phyloP scores from a whole-genome alignment of 768 basidiomycete genomes.

The Termitomyces sp. region DNA sequence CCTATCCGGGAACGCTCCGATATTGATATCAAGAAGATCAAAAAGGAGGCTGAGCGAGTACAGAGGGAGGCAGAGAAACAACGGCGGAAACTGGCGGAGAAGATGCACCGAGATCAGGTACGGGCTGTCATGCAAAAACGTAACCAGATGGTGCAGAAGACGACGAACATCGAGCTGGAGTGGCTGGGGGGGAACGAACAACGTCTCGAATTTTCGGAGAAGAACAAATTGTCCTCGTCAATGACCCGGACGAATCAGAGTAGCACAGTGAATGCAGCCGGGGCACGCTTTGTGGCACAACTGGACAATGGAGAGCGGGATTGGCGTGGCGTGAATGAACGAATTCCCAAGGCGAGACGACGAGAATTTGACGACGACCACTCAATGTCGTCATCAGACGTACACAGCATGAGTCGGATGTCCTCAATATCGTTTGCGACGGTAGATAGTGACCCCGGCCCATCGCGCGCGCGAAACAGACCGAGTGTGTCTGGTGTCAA shows the following conservation, averaged over 20 bases:
- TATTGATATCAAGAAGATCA: constrained; percentile 66
- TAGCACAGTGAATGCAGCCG: constrained; percentile 51
- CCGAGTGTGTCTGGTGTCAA: constrained; percentile 61
- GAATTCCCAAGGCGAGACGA: constrained; percentile 70
- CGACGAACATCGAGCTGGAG: constrained; percentile 49
- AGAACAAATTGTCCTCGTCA: constrained; percentile 53
- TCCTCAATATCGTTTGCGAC: constrained; percentile 79
- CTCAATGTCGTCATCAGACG: constrained; percentile 85
- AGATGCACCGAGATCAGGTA: constrained; percentile 79
- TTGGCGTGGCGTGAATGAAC: constrained; percentile 54
- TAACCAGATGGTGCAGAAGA: constrained; percentile 63
- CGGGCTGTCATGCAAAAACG: constrained; percentile 92
- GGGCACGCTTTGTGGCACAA: constrained; percentile 42
- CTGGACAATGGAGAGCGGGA: constrained; percentile 33
- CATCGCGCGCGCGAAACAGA: constrained; percentile 56
- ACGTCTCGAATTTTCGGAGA: constrained; percentile 34
- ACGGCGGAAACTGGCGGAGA: constrained; percentile 69
- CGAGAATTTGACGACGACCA: constrained; percentile 87
- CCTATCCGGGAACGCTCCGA: constrained; percentile 35
- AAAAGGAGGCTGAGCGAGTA: constrained; percentile 77
- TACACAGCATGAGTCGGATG: constrained; percentile 68
- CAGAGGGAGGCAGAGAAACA: constrained; percentile 81
- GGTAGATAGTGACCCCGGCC: constrained; percentile 84
- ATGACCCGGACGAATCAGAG: constrained; percentile 58
- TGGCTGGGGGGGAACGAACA: constrained; percentile 51